Percentiles rank a stretch among this genome's conserved stretches.
Conservation (phyloP, 192 early-diverging fungal genomes). For the Podila epigama region DNA sequence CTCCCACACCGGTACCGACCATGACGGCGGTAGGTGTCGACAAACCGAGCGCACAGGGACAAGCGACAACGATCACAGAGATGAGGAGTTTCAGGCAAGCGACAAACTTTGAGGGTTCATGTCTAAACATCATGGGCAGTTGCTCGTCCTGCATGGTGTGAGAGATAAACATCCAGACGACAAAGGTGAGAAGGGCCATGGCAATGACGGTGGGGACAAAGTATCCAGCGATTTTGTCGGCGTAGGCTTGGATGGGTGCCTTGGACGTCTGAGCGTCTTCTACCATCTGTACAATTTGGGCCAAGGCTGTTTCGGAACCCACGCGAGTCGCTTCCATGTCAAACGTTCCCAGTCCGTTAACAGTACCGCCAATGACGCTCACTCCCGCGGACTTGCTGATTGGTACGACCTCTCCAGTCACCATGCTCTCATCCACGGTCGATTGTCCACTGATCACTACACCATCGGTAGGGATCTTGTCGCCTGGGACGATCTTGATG, state of each 20-base stretch:
- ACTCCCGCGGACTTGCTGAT: conserved; percentile 48
- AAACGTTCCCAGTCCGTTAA: conserved; percentile 62
- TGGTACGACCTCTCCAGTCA: conserved; percentile 80
- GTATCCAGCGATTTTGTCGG: conserved; percentile 60
- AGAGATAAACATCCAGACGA: conserved; percentile 54
- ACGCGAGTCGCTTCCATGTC: conserved; percentile 65
- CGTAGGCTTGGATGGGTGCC: conserved; percentile 65
- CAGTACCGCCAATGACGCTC: conserved; percentile 63
- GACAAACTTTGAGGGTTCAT: conserved; percentile 35
- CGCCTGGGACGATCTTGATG: conserved; percentile 68
- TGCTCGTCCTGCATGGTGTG: neutral
- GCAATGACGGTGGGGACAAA: conserved; percentile 66
- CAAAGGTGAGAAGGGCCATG: conserved; percentile 56
- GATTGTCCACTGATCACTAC: conserved; percentile 49
- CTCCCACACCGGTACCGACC: conserved; percentile 72
- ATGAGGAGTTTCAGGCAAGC: conserved; percentile 61
- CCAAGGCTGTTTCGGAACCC: conserved; percentile 60
- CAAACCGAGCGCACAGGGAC: conserved; percentile 72
- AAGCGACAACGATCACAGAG: conserved; percentile 69
- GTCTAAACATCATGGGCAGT: conserved; percentile 27
- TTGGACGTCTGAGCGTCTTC: conserved; percentile 63
- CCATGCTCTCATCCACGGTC: conserved; percentile 74
- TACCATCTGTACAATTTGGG: conserved; percentile 61
- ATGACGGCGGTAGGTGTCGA: conserved; percentile 73
- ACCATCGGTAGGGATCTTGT: conserved; percentile 73